A percentile compares a stretch with the other conserved stretches of the same genome.
phyloP scores from a whole-genome alignment of 352 stramenopile genomes.

The Pythium oligandrum region DNA sequence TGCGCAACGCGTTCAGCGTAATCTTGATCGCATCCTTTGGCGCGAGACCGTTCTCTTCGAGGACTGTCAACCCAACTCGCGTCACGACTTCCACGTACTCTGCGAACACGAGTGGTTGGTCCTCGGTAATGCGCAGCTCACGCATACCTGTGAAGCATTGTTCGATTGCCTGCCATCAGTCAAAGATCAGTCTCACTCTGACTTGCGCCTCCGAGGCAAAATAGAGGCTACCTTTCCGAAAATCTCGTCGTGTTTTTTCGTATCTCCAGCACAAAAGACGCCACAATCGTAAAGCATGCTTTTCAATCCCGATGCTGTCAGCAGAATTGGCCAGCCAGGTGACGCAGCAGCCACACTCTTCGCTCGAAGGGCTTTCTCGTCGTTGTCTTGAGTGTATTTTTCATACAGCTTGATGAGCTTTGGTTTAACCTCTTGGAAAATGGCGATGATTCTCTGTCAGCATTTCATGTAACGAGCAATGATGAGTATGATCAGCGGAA shows the following conservation, averaged over 20 bases:
- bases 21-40: conserved; percentile 70
- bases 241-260: conserved; percentile 43
- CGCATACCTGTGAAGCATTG: conserved; percentile 57
- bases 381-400: conserved; percentile 50
- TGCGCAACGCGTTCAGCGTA: conserved; percentile 64
- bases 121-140: conserved; percentile 26
- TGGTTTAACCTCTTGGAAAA: conserved; percentile 66
- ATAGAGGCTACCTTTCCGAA: conserved; percentile 31
- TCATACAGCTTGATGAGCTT: conserved; percentile 72
- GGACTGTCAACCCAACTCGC: conserved; percentile 55
- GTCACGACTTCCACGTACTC: conserved; percentile 70
- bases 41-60: conserved; percentile 55
- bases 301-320: conserved; percentile 39
- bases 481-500: too few relatives aligned
- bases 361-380: conserved; percentile 5
- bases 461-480: too few relatives aligned
- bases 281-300: conserved; percentile 74
- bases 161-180: conserved; percentile 30
- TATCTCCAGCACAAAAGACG: conserved; percentile 67
- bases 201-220: too few relatives aligned
- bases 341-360: conserved; percentile 8
- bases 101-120: conserved; percentile 57
- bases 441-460: conserved; percentile 52
- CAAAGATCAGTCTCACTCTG: too few relatives aligned
- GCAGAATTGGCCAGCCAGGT: conserved; percentile 36